Evolutionary conservation across 345 rosid species (phyloP).

Genomic region (Bruguiera gymnorhiza): DNA sequence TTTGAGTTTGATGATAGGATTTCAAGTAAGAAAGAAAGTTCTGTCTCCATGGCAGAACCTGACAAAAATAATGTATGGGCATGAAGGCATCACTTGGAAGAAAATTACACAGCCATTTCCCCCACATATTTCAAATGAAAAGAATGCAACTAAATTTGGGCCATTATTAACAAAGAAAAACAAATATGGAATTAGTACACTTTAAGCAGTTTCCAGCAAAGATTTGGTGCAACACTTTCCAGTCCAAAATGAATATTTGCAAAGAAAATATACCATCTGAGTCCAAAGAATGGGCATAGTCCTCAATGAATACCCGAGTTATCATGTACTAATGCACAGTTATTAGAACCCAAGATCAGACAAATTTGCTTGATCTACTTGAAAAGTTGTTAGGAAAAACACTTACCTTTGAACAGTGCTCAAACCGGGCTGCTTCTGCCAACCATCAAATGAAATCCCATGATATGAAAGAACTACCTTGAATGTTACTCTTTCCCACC

Average conservation of each 20-base stretch:
- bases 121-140: not conserved
- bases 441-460: slow-evolving; percentile 88
- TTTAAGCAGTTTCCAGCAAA: too few species aligned
- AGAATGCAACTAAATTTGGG: not conserved
- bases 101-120: not conserved
- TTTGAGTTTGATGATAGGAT: not conserved
- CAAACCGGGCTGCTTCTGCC: slow-evolving; percentile 91
- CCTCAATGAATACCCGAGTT: too few species aligned
- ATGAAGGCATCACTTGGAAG: not conserved
- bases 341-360: not conserved
- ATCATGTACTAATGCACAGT: too few species aligned
- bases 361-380: not conserved
- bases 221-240: too few species aligned
- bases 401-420: slow-evolving; percentile 82
- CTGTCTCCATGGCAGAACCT: too few species aligned
- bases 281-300: too few species aligned
- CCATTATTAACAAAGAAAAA: too few species aligned
- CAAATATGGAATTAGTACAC: too few species aligned
- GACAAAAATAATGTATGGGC: not conserved
- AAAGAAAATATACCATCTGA: too few species aligned
- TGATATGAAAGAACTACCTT: slow-evolving; percentile 77
- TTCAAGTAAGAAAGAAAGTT: not conserved
- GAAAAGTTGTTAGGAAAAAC: not conserved
- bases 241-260: too few species aligned
- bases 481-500: slow-evolving; percentile 78